These are phyloP conservation scores for Ceratobasidium sp. DNA, from an alignment of 1,284 basidiomycete species.

Conservation along the genomic window DNA sequence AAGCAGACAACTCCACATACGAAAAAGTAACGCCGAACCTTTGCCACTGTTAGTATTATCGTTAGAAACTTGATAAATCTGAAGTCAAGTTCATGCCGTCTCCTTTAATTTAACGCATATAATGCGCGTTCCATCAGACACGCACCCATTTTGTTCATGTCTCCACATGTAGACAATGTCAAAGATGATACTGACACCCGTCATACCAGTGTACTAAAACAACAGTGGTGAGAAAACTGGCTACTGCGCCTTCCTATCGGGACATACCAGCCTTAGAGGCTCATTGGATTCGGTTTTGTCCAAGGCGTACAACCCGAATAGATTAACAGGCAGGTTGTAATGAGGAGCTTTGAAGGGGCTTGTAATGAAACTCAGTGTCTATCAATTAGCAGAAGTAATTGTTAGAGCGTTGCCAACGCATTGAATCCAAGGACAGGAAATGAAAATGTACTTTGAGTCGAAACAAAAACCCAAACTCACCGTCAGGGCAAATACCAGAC, in stretches of 20 bases:
- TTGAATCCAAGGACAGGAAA: no score
- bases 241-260: neutral
- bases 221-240: neutral
- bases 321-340: conserved; percentile 78
- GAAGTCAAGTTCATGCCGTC: conserved; percentile 39
- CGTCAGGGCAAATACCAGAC: conserved; percentile 28
- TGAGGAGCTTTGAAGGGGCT: conserved; percentile 68
- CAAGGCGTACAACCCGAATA: conserved; percentile 76
- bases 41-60: conserved; percentile 30
- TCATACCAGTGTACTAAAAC: conserved; percentile 69
- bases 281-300: conserved; percentile 71
- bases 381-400: neutral
- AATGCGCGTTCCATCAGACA: neutral
- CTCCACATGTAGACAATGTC: conserved; percentile 72
- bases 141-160: conserved; percentile 58
- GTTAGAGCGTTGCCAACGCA: conserved; percentile 2
- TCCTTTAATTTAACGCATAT: conserved; percentile 14
- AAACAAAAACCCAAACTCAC: conserved; percentile 1
- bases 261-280: conserved; percentile 69
- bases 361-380: conserved; percentile 68
- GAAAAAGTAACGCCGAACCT: neutral
- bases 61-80: conserved; percentile 62
- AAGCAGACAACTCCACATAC: neutral
- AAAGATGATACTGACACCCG: conserved; percentile 68
- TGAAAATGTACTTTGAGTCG: neutral